Conservation (phyloP, 176 grass and related monocot species). For the Aegilops speltoides region DNA sequence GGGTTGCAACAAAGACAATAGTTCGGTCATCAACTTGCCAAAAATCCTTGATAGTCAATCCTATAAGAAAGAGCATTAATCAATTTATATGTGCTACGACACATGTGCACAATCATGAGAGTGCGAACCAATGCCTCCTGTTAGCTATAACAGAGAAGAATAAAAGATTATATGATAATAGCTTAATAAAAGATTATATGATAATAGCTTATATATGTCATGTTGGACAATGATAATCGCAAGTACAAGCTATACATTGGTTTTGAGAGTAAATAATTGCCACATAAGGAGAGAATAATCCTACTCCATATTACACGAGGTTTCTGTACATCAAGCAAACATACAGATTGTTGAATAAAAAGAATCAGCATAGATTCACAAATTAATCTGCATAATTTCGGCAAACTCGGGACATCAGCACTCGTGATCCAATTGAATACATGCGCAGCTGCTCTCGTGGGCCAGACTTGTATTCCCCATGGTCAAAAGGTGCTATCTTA, state of each 20-base stretch:
- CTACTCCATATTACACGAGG: background rate
- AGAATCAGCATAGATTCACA: background rate
- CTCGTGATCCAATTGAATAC: background rate
- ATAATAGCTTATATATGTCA: background rate
- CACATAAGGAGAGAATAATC: background rate
- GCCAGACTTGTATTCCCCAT: background rate
- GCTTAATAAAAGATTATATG: background rate
- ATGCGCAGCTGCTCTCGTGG: background rate
- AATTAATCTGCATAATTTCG: background rate
- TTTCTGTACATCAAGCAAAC: background rate
- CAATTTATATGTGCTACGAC: background rate
- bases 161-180: background rate
- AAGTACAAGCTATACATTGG: background rate
- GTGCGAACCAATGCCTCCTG: no score
- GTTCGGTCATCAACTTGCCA: slow-evolving; percentile 97
- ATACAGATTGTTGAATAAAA: background rate
- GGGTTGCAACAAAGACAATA: slow-evolving; percentile 82
- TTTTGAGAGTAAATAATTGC: background rate
- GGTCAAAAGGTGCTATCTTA: background rate
- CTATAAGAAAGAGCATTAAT: slow-evolving; percentile 35
- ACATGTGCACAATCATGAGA: slow-evolving; percentile 1
- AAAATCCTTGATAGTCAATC: slow-evolving; percentile 89
- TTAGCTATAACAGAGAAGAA: no score
- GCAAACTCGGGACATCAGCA: no score
- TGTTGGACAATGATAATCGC: background rate